Percentiles rank a stretch among this genome's conserved stretches.
Conservation (phyloP, 441 rosid species). For the Hura crepitans region DNA sequence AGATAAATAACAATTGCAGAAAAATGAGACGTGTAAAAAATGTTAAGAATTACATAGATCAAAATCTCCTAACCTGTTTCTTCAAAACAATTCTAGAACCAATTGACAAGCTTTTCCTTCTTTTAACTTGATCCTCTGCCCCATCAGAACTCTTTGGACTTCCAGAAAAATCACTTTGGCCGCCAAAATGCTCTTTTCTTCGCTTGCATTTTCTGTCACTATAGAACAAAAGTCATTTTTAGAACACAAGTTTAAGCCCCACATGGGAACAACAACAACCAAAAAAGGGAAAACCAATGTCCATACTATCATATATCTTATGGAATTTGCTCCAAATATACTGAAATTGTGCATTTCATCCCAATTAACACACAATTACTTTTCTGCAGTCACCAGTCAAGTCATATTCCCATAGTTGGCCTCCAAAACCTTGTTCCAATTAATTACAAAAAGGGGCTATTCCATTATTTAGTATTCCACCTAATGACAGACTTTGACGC, state of each 20-base stretch:
- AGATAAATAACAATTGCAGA: not conserved
- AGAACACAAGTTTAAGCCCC: not conserved
- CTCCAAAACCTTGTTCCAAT: not conserved
- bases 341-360: not conserved
- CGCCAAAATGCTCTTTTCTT: slow-evolving; percentile 43
- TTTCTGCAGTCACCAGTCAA: too few species aligned
- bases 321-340: not conserved
- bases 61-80: slow-evolving; percentile 59
- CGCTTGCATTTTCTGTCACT: slow-evolving; percentile 55
- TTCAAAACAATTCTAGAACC: slow-evolving; percentile 41
- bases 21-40: not conserved
- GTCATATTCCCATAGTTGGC: not conserved
- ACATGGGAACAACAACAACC: not conserved
- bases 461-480: not conserved
- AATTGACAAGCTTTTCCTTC: slow-evolving; percentile 37
- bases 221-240: slow-evolving; percentile 20
- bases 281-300: not conserved
- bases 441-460: not conserved
- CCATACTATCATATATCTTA: too few species aligned
- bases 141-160: slow-evolving; percentile 49
- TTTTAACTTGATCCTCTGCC: slow-evolving; percentile 43
- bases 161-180: slow-evolving; percentile 54
- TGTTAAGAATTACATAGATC: not conserved
- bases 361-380: too few species aligned
- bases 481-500: slow-evolving; percentile 2